These are phyloP conservation scores for Candolleomyces aberdarensis DNA, from an alignment of 768 basidiomycete genomes.

Conservation along the genomic window DNA sequence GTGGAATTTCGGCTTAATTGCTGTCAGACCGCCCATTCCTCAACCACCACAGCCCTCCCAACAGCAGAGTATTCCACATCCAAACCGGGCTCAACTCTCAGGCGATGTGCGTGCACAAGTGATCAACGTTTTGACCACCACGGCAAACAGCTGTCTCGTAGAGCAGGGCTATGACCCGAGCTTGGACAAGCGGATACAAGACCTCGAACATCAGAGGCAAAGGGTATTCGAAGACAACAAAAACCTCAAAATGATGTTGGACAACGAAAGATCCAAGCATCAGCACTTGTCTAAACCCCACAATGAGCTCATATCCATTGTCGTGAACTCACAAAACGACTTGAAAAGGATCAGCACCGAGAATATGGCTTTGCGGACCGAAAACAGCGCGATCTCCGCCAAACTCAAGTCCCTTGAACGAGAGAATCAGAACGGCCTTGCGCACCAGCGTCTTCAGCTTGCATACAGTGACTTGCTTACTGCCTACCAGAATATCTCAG, in stretches of 20 bases:
- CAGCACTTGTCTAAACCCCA: neutral
- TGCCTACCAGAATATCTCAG: neutral
- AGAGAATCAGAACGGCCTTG: too few relatives aligned
- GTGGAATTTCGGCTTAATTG: too few relatives aligned
- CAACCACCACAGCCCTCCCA: neutral
- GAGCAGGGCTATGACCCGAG: neutral
- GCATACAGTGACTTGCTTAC: neutral
- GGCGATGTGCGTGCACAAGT: neutral
- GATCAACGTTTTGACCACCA: neutral
- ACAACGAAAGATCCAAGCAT: neutral
- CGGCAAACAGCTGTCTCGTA: neutral
- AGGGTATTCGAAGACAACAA: neutral
- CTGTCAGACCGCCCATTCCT: neutral
- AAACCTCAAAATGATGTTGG: neutral
- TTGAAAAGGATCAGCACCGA: neutral
- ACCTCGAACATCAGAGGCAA: neutral
- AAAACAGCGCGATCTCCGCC: too few relatives aligned
- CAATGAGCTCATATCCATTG: neutral
- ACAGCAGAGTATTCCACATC: neutral
- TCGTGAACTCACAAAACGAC: neutral
- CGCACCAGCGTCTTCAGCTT: neutral
- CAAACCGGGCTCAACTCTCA: neutral
- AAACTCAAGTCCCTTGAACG: too few relatives aligned
- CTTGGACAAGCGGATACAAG: neutral
- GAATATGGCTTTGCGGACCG: too few relatives aligned